A percentile compares a stretch with the other conserved stretches of the same genome.
Evolutionary conservation across 805 yeast genomes (phyloP).

Genomic region (Ogataea methanolica): DNA sequence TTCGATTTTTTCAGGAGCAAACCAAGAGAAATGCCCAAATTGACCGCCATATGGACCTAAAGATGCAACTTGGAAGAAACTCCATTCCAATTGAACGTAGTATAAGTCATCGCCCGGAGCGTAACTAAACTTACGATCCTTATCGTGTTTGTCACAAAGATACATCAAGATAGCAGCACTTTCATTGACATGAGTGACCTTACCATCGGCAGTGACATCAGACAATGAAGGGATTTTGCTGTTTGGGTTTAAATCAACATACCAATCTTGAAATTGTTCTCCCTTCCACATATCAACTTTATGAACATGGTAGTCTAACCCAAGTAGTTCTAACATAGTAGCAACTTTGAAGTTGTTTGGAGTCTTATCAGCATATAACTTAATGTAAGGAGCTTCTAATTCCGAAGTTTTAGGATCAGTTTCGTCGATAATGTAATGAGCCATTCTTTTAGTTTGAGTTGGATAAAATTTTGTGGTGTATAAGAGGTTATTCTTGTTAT

Average conservation of each 20-base stretch:
- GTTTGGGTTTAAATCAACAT: slow-evolving; percentile 51
- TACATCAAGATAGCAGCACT: too few species aligned
- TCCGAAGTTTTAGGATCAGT: slow-evolving; percentile 31
- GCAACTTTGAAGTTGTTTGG: slow-evolving; percentile 44
- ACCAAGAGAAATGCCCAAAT: too few species aligned
- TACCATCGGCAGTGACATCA: slow-evolving; percentile 36
- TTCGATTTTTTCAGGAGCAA: too few species aligned
- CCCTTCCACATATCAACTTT: slow-evolving; percentile 36
- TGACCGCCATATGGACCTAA: too few species aligned
- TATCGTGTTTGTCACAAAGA: too few species aligned
- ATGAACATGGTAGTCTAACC: slow-evolving; percentile 37
- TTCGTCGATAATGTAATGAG: slow-evolving; percentile 26
- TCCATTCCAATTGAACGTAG: too few species aligned
- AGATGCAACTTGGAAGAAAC: too few species aligned
- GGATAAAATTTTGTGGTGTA: too few species aligned
- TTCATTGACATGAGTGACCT: too few species aligned
- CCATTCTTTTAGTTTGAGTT: slow-evolving; percentile 17
- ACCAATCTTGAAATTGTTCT: slow-evolving; percentile 56
- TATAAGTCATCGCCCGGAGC: too few species aligned
- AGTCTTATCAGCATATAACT: slow-evolving; percentile 37
- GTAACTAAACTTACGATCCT: too few species aligned
- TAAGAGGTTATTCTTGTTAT: too few species aligned
- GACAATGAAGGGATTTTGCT: slow-evolving; percentile 59
- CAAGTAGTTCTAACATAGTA: slow-evolving; percentile 37
- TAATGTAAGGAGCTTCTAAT: slow-evolving; percentile 37